Evolutionary conservation across 1,284 basidiomycete genomes (phyloP), one percentile per base, ranked within the genome.

Genomic region (Takashimella koratensis): DNA sequence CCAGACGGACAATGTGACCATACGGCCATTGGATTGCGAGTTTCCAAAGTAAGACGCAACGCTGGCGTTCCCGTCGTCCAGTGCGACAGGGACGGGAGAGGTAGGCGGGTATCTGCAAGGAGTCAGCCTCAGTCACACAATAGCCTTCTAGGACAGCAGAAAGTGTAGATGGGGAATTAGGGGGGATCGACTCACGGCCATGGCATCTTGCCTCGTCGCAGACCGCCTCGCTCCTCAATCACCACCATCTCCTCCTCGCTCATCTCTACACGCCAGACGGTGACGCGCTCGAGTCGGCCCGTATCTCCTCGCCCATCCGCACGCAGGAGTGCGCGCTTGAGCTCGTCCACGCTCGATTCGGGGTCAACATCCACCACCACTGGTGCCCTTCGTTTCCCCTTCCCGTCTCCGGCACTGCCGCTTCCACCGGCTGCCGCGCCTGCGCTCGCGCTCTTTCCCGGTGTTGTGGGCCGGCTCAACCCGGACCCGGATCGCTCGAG

Each of bases 191-290:
- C 66, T 62, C 53, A 67, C 65, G 72, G 72, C 68, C 70, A 72
- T n/a, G 70, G 73, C 62, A 71, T 70, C 42, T 64, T 62, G 13
- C 72, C 71, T 23, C 60, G 52, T 22, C 64, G 64, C 39, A 73
- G 55, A 3, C 67, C 68, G 12, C 68, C 70, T 13, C 65, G 48
- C 39, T 66, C 56, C 27, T 73, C 70, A 51, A 73, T 70, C 11
- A 69, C 68, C 6, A 62, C 52, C 56, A 76, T 70, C 55, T 73
- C 69, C 16, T 60, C 64, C 43, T 68, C 64, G 24, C 58, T 67
- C 67, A 73, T 66, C 27, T 71, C 71, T 5, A 76, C 72, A 6
- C 66, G 62, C 71, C 71, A 76, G 16, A 74, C 48, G 1, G 64
- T 52, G 13, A 74, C 55, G 11, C 53, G 54, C 23, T 67, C 64